phyloP scores from a whole-genome alignment of 2,329 filamentous ascomycete genomes.

The Aureobasidium subglaciale region DNA sequence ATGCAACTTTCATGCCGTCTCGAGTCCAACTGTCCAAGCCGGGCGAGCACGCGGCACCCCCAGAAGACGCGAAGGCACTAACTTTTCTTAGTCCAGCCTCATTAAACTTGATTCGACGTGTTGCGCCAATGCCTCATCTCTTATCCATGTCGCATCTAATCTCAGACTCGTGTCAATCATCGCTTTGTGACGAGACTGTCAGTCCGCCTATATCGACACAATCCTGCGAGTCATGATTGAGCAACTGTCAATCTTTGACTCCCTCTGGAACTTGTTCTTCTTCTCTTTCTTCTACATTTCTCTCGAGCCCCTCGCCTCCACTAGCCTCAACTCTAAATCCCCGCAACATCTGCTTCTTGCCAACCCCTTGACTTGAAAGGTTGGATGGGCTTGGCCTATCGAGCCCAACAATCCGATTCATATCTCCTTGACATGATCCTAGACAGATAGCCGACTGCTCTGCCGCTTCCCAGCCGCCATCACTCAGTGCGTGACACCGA shows the following conservation, averaged over 20 bases:
- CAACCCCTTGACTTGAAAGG: not conserved
- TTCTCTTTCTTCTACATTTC: not conserved
- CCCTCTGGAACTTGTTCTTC: not conserved
- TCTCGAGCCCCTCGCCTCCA: not conserved
- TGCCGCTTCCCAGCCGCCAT: not conserved
- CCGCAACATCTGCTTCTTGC: constrained; percentile 3
- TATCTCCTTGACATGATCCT: not conserved
- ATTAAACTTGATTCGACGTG: constrained; percentile 12
- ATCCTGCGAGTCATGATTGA: not conserved
- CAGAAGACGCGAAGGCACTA: constrained; percentile 9
- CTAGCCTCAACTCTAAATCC: constrained; percentile 8
- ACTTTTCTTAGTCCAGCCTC: constrained; percentile 11
- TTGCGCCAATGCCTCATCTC: constrained; percentile 9
- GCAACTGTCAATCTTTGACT: not conserved
- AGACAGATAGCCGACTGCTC: not conserved
- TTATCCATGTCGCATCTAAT: constrained; percentile 12
- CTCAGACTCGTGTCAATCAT: not conserved
- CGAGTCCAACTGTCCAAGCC: too few relatives aligned
- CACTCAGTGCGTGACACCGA: not conserved
- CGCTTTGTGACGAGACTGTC: not conserved
- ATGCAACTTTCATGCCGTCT: not conserved
- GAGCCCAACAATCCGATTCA: constrained; percentile 1
- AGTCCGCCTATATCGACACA: not conserved
- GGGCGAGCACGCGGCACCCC: constrained; percentile 5
- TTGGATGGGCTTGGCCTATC: constrained; percentile 6